Evolutionary conservation across 2,329 filamentous ascomycete species (phyloP), one percentile per base, ranked within the genome.

Genomic region (Xylariaceae sp.): DNA sequence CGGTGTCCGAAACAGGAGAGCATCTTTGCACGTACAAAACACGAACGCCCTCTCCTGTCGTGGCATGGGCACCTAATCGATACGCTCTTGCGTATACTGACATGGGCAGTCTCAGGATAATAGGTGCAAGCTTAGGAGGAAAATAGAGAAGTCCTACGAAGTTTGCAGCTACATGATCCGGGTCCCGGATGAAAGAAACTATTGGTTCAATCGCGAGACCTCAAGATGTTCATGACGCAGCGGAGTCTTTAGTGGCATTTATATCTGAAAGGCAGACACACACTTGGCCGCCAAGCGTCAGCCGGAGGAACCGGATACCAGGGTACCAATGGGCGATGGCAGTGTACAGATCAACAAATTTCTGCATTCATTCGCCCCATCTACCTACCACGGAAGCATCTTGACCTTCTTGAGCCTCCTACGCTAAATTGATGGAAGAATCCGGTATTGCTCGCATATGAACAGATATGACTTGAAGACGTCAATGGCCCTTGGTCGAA

Each of bases 1-100:
- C 81, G 26, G 87, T 90, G 66, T 81, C 83, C 1, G 88, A 91
- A 68, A 86, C 83, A 3, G 88, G 88, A 27, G 87, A 91, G 44
- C 79, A 83, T 60, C 79, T 91, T 11, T 80, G 89, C 67, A 87
- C 79, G 1, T 79, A 90, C 61, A 89, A 89, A 69, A 86, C 87
- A 7, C 75, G 76, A 0, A 79, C 81, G 27, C 74, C 85, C 9
- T 83, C 81, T 52, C 81, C 83, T 1, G 78, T 87, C 8, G 85
- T 91, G 6, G 80, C 85, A 2, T 91, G 88, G 88, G 87, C 89
- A 60, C 88, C 88, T 2, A 85, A 80, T 42, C 78, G 84, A 54
- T 91, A 91, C 68, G 84, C 81, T 61, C 71, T 92, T 56, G 88
- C 88, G 1, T 91, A 89, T 67, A 82, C 82, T 50, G 88, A 91